phyloP scores from a whole-genome alignment of 2,329 filamentous ascomycete species.

The Diaporthe longicolla region DNA sequence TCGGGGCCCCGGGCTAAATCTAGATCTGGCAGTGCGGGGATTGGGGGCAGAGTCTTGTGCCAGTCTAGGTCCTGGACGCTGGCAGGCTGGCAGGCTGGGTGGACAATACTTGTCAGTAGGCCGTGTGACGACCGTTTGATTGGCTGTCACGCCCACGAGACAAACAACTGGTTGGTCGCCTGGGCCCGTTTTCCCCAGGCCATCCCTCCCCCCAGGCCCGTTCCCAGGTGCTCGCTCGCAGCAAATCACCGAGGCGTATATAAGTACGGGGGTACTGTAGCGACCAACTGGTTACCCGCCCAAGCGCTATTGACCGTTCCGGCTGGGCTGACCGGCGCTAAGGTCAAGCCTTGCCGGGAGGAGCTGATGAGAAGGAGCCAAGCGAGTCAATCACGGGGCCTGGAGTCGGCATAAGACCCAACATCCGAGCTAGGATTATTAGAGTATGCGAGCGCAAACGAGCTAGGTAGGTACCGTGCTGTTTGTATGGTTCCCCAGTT shows the following conservation, averaged over 20 bases:
- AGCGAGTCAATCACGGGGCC: constrained; percentile 13
- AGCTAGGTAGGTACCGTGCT: not conserved
- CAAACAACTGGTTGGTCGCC: no score
- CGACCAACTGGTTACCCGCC: not conserved
- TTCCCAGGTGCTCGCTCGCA: not conserved
- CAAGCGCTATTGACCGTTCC: constrained; percentile 21
- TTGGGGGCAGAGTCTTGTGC: constrained; percentile 1
- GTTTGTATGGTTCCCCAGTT: not conserved
- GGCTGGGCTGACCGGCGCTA: constrained; percentile 25
- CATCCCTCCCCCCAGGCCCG: no score
- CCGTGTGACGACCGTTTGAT: not conserved
- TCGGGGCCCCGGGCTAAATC: constrained; percentile 24
- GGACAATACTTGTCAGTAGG: not conserved
- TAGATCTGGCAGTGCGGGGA: constrained; percentile 19
- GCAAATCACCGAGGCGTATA: constrained; percentile 1
- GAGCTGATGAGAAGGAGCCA: not conserved
- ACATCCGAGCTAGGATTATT: not conserved
- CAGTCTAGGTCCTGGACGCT: not conserved
- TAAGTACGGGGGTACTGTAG: not conserved
- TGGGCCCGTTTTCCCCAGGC: no score
- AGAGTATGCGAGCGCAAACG: no score
- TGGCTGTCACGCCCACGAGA: not conserved
- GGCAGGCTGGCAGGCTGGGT: no score
- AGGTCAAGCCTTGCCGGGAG: not conserved
- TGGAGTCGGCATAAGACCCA: constrained; percentile 23